Conservation (phyloP, 1,284 basidiomycete genomes). For the Apiotrichum brassicae region DNA sequence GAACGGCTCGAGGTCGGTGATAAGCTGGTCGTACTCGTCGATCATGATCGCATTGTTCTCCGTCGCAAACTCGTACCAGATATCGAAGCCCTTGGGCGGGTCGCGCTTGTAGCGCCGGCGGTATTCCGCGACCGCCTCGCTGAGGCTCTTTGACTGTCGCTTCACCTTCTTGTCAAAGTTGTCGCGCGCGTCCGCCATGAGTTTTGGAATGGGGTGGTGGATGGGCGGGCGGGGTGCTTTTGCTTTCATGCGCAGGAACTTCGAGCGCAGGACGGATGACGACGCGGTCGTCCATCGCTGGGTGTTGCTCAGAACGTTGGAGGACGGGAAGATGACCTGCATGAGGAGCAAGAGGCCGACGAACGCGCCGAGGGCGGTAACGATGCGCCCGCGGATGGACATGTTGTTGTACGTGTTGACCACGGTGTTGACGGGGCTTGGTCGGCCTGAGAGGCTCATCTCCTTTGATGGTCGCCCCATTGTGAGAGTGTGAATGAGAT, state of each 20-base stretch:
- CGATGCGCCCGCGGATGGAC: constrained; percentile 24
- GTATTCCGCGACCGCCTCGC: constrained; percentile 71
- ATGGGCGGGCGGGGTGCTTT: constrained; percentile 40
- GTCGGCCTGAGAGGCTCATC: too few species aligned
- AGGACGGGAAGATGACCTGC: constrained; percentile 32
- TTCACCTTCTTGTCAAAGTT: constrained; percentile 61
- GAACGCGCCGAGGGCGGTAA: constrained; percentile 22
- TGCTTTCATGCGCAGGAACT: constrained; percentile 39
- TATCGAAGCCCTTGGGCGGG: constrained; percentile 83
- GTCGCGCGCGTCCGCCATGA: constrained; percentile 72
- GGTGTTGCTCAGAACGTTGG: constrained; percentile 27
- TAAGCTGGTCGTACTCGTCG: constrained; percentile 84
- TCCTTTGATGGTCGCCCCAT: constrained; percentile 11
- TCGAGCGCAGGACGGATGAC: constrained; percentile 43
- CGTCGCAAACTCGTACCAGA: constrained; percentile 78
- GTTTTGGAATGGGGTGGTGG: constrained; percentile 69
- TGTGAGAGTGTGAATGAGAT: neutral
- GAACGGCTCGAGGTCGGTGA: constrained; percentile 72
- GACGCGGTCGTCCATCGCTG: constrained; percentile 45
- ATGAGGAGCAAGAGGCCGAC: constrained; percentile 30
- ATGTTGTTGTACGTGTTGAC: constrained; percentile 3
- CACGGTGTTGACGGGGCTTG: too few species aligned
- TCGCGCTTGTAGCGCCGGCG: constrained; percentile 62
- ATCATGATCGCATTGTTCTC: constrained; percentile 68
- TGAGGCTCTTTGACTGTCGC: constrained; percentile 68